Base-by-base conservation (phyloP, 805 yeast species). In the Metschnikowia cubensis region DNA sequence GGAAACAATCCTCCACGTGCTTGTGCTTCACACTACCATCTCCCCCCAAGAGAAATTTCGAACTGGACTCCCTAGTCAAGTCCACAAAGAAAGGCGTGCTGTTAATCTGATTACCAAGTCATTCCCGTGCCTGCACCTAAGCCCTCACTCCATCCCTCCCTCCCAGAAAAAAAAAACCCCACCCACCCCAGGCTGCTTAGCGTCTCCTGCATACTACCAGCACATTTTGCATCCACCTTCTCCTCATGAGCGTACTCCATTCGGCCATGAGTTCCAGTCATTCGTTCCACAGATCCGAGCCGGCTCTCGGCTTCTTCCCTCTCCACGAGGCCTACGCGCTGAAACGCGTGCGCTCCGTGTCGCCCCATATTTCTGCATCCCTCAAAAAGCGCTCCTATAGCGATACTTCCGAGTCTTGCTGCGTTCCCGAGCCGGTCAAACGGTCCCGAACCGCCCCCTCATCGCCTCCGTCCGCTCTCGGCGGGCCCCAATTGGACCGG, bases 331-430 rank as follows among this genome's bases (percentile, higher is more conserved):
- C 8, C 18, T 20, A 5, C 33, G 2, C 18, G 8, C 31, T 17
- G 18, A 22, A 34, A 13, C 46, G 46, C 18, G 39, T 34, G 17
- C 31, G 46, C 2, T 43, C 46, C 18, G 40, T 35, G 2, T 22
- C 53, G 17, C 48, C 51, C 0, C 52, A 39, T 22, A 22, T 15
- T 10, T 15, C 32, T 8, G 14, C 41, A 17, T 15, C 48, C 17
- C 47, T 52, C 32, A 63, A 59, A 47, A 69, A 68, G 49, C 61
- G 74, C 49, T 59, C 67, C 6, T 60, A 60, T 47, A 60, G 64
- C 48, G 74, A 68, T 42, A 35, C 46, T n/a, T 18, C 33, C 21
- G 25, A 33, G 21, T 14, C 22, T 7, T 10, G 17, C 31, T 0
- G 17, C 31, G 13, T 10, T 15, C 6, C 7, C 6, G 29, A 5